Evolutionary conservation across 371 early-diverging fungal genomes (phyloP), one percentile per base, ranked within the genome.

Genomic region (Rhizomucor pusillus): DNA sequence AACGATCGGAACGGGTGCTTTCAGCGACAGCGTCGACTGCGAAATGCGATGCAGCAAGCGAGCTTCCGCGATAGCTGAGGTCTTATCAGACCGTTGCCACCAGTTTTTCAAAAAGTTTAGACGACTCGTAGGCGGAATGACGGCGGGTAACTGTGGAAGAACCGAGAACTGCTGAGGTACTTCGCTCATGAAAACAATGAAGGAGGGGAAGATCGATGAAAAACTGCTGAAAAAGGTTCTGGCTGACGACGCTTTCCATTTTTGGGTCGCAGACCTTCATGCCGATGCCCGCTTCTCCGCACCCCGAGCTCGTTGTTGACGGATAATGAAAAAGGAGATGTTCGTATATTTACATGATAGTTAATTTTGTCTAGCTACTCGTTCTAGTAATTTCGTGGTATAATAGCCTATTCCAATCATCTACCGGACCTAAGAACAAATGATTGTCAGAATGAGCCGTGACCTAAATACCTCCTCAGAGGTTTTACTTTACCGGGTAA

Each of bases 31-130:
- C 20, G 66, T 65, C 43, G 74, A 75, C 51, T 63, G 69, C 50
- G 72, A 69, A 25, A 70, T 50, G 16, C 71, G 62, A 33, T 71
- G 55, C n/a, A 81, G 59, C 11, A 81, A 55, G 25, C 81, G 67
- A 14, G 71, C 70, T 57, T 81, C 77, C 10, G 81, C 72, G 20
- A 73, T 66, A 49, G 66, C 68, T 0, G 73, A 62, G 0, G 79
- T 73, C 24, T 59, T 65, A 39, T 74, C 79, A 7, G 77, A 74
- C 23, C 75, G 63, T 2, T 74, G 65, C 73, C 71, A 78, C 81
- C 81, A 81, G 40, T 67, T 66, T 18, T 62, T 60, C 22, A 75
- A 40, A 53, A 75, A 73, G 53, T 79, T 73, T 0, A 73, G 45
- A 35, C 62, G 60, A 9, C 70, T 59, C 6, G 79, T 79, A 3